A percentile compares a stretch with the other conserved stretches of the same genome.
Conservation (phyloP, 2,329 filamentous ascomycete species). For the Aureobasidium uvarum region DNA sequence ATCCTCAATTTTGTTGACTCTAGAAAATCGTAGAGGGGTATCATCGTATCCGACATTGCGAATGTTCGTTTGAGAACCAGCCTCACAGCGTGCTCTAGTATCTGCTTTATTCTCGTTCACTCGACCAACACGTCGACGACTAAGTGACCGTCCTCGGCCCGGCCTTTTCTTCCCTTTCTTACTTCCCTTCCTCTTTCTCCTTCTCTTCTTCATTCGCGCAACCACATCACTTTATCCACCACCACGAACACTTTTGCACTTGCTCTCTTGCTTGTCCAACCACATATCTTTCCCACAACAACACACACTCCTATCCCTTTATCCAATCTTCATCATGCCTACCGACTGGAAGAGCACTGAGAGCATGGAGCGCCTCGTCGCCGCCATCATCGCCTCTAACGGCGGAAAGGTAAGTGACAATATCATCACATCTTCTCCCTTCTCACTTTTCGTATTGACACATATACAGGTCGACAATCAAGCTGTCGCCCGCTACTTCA, state of each 20-base stretch:
- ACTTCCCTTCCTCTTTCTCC: neutral
- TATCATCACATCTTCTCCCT: neutral
- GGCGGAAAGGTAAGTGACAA: conserved; percentile 3
- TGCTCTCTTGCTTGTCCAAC: neutral
- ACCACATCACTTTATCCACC: neutral
- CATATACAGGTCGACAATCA: conserved; percentile 11
- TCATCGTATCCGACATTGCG: too few relatives aligned
- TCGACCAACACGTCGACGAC: neutral
- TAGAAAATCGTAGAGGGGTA: too few relatives aligned
- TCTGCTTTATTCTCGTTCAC: neutral
- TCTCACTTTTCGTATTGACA: neutral
- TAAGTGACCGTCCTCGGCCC: neutral
- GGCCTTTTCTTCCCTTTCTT: neutral
- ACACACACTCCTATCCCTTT: neutral
- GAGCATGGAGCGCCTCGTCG: conserved; percentile 9
- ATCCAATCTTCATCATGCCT: conserved; percentile 4
- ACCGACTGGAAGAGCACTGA: conserved; percentile 19
- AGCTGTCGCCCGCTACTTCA: conserved; percentile 21
- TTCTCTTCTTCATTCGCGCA: neutral
- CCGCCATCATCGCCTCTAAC: conserved; percentile 22
- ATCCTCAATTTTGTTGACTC: too few relatives aligned
- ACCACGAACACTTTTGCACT: neutral
- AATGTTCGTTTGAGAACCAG: too few relatives aligned
- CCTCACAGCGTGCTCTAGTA: neutral
- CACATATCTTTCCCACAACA: neutral